These are phyloP conservation scores for Neostapfia colusana DNA, from an alignment of 176 grass and related monocot genomes.

Conservation along the genomic window DNA sequence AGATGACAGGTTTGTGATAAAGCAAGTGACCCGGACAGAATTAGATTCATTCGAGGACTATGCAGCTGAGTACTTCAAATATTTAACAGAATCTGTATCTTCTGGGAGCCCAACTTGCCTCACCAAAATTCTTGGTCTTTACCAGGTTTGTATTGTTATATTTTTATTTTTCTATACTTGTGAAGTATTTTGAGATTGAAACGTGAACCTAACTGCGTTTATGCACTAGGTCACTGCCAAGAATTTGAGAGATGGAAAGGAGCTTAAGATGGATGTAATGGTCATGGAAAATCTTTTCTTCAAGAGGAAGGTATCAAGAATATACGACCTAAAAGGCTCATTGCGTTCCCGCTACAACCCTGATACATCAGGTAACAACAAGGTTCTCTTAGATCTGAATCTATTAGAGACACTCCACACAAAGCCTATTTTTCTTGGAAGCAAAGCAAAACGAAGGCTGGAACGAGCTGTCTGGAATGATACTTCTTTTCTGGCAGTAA, in stretches of 20 bases:
- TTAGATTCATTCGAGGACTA: conserved; percentile 97
- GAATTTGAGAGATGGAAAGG: conserved; percentile 78
- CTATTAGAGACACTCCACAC: conserved; percentile 88
- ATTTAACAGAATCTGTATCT: conserved; percentile 62
- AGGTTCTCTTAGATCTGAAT: conserved; percentile 96
- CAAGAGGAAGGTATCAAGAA: conserved; percentile 77
- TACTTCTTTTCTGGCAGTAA: conserved; percentile 92
- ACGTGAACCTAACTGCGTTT: conserved; percentile 11
- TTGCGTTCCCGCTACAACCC: conserved; percentile 88
- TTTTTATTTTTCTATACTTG: conserved; percentile 16
- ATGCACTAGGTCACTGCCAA: conserved; percentile 66
- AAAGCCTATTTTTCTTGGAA: conserved; percentile 93
- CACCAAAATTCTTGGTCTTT: conserved; percentile 93
- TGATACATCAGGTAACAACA: conserved; percentile 80
- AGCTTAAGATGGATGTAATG: conserved; percentile 92
- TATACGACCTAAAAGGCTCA: conserved; percentile 97
- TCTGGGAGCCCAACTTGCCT: conserved; percentile 81
- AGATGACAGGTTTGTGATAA: conserved; percentile 95
- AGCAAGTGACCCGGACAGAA: conserved; percentile 85
- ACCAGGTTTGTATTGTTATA: conserved; percentile 68
- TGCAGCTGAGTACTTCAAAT: conserved; percentile 76
- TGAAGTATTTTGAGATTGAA: conserved; percentile 21
- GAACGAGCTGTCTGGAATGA: conserved; percentile 95
- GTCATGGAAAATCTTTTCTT: conserved; percentile 99
- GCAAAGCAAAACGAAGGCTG: conserved; percentile 81